Conservation (phyloP, 2,329 filamentous ascomycete genomes). For the Trichoderma simmonsii region DNA sequence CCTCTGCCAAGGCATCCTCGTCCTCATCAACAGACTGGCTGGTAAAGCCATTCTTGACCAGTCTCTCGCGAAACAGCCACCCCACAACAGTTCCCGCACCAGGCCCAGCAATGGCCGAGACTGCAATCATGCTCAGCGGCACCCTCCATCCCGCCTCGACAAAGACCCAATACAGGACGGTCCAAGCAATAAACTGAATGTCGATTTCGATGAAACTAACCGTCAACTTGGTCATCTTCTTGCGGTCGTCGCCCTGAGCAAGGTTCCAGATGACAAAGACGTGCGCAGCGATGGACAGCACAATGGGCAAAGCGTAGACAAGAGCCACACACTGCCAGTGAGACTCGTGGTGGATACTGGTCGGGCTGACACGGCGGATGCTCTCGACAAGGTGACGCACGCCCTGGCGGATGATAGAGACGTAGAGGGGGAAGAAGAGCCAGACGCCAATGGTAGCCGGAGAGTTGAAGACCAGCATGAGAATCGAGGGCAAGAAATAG, state of each 20-base stretch:
- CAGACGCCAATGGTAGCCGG: slow-evolving; percentile 42
- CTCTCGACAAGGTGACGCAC: slow-evolving; percentile 31
- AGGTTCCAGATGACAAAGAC: slow-evolving; percentile 40
- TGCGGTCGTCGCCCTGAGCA: slow-evolving; percentile 37
- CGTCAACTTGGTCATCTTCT: slow-evolving; percentile 48
- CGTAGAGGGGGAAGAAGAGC: slow-evolving; percentile 52
- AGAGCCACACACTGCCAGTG: slow-evolving; percentile 36
- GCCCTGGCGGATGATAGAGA: slow-evolving; percentile 41
- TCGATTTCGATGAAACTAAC: slow-evolving; percentile 48
- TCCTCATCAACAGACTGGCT: slow-evolving; percentile 16
- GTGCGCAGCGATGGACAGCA: slow-evolving; percentile 44
- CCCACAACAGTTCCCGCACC: slow-evolving; percentile 38
- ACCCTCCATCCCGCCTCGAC: slow-evolving; percentile 48
- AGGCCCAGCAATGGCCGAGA: slow-evolving; percentile 35
- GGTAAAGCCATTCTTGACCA: slow-evolving; percentile 29
- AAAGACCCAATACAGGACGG: slow-evolving; percentile 52
- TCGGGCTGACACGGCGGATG: slow-evolving; percentile 28
- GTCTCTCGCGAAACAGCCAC: slow-evolving; percentile 40
- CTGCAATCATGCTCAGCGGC: slow-evolving; percentile 32
- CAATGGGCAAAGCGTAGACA: slow-evolving; percentile 45
- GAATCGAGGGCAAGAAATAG: slow-evolving; percentile 44
- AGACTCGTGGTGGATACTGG: slow-evolving; percentile 43
- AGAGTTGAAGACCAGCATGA: slow-evolving; percentile 44
- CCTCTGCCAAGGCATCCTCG: slow-evolving; percentile 25
- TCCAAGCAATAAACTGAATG: slow-evolving; percentile 42